Conservation (phyloP, 106 monocot genomes). For the Dendrobium officinale region DNA sequence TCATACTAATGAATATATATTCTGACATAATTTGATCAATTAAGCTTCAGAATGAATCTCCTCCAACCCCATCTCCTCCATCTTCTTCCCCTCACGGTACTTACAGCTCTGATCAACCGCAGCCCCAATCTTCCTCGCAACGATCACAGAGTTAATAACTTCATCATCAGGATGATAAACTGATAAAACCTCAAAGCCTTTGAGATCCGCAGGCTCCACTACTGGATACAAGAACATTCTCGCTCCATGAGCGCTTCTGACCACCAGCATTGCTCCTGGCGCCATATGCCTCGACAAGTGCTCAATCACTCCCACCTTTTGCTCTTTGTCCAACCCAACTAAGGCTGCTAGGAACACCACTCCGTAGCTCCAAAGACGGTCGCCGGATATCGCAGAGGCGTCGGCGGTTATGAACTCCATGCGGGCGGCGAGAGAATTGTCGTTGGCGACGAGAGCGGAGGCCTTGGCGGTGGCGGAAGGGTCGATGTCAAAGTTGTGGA, state of each 20-base stretch:
- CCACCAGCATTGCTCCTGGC: slow-evolving; percentile 55
- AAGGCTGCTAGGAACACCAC: slow-evolving; percentile 76
- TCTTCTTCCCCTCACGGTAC: slow-evolving; percentile 33
- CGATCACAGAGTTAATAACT: slow-evolving; percentile 81
- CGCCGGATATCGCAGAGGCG: not conserved
- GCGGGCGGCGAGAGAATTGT: slow-evolving; percentile 33
- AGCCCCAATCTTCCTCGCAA: slow-evolving; percentile 38
- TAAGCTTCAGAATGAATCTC: not conserved
- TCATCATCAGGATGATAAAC: slow-evolving; percentile 68
- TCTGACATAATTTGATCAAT: not conserved
- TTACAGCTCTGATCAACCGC: slow-evolving; percentile 18
- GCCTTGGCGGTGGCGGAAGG: slow-evolving; percentile 37
- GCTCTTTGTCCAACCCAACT: slow-evolving; percentile 46
- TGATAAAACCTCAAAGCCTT: slow-evolving; percentile 57
- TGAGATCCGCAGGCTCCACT: slow-evolving; percentile 36
- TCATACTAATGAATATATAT: no score
- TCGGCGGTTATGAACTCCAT: slow-evolving; percentile 66
- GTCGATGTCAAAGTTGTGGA: slow-evolving; percentile 62
- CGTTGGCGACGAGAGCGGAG: slow-evolving; percentile 27
- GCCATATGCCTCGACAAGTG: slow-evolving; percentile 66
- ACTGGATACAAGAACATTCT: slow-evolving; percentile 83
- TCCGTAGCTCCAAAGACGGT: slow-evolving; percentile 31
- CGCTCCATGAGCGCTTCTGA: slow-evolving; percentile 73
- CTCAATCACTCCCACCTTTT: slow-evolving; percentile 46
- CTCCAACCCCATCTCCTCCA: slow-evolving; percentile 19